Base-by-base conservation (phyloP, 495 filamentous ascomycete genomes). In the Neurospora intermedia region DNA sequence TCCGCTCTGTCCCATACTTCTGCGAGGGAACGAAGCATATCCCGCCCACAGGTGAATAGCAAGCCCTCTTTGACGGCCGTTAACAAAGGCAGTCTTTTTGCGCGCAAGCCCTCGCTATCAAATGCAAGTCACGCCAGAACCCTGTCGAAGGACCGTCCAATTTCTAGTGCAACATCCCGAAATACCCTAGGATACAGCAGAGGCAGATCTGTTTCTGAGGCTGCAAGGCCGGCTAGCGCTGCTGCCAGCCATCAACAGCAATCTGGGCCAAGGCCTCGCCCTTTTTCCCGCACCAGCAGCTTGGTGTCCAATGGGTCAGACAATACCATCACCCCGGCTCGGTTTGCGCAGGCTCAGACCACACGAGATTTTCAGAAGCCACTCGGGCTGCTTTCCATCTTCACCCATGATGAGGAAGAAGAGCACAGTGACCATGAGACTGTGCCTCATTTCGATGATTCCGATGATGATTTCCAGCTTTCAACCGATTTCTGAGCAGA, bases 101-200 rank as follows among this genome's bases (percentile, higher is more conserved):
- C 78, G 80, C 35, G 85, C 83, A 77, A 77, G 83, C 35, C 86
- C 77, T 59, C 81, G 23, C 54, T 85, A 18, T 75, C 86, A 70
- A 66, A 66, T 7, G 77, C 84, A 70, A 74, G 82, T 38, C 72
- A 76, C 70, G 62, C 82, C 23, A 79, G 74, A 43, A 85, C 81
- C 72, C 86, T 86, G 69, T 83, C 81, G 4, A 71, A 69, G 73
- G 73, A 76, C 85, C 89, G 84, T 85, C 88, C 70, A 82, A 88
- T 75, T 82, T 91, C 92, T 23, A 85, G 84, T 8, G 85, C 83
- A n/a, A 87, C 86, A 13, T 94, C 94, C 15, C 87, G 88, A 70
- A 91, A 88, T 69, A 97, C 94, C 0, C 81, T 97, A 39, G 94
- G 94, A 8, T 95, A 94, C 78, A 89, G 88, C 70, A 92, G 91